A percentile compares a stretch with the other conserved stretches of the same genome.
Evolutionary conservation across 2,329 filamentous ascomycete species (phyloP).

Genomic region (Fonsecaea pedrosoi): DNA sequence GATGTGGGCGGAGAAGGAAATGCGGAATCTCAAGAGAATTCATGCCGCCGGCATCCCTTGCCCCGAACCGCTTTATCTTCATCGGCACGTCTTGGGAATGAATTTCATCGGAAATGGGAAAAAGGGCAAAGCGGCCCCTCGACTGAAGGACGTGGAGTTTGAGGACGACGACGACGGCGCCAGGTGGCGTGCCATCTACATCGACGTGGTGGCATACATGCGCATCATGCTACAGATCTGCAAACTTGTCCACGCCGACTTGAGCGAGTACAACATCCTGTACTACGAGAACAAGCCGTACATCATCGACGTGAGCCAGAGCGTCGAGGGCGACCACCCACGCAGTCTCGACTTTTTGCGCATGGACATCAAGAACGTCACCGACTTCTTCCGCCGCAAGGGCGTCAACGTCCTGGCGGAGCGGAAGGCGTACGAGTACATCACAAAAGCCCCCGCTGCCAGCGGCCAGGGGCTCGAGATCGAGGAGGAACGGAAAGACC

Average conservation of each 20-base stretch:
- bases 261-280: conserved; percentile 97
- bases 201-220: conserved; percentile 87
- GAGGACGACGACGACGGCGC: conserved; percentile 68
- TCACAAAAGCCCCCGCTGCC: conserved; percentile 67
- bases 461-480: conserved; percentile 60
- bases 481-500: conserved; percentile 63
- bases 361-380: conserved; percentile 98
- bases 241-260: conserved; percentile 88
- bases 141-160: conserved; percentile 84
- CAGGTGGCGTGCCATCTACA: conserved; percentile 79
- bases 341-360: conserved; percentile 89
- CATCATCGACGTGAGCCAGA: conserved; percentile 97
- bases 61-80: conserved; percentile 85
- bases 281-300: conserved; percentile 83
- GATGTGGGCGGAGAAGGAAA: conserved; percentile 98
- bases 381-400: conserved; percentile 87
- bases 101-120: conserved; percentile 85
- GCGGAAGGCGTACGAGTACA: conserved; percentile 81
- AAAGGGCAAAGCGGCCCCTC: conserved; percentile 85
- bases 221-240: conserved; percentile 91
- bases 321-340: conserved; percentile 95
- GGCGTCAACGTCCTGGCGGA: conserved; percentile 82
- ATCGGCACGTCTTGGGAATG: conserved; percentile 96
- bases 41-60: conserved; percentile 84
- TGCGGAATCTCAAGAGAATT: conserved; percentile 87